phyloP scores from a whole-genome alignment of 139 green algal genomes.

The Volvox africanus region DNA sequence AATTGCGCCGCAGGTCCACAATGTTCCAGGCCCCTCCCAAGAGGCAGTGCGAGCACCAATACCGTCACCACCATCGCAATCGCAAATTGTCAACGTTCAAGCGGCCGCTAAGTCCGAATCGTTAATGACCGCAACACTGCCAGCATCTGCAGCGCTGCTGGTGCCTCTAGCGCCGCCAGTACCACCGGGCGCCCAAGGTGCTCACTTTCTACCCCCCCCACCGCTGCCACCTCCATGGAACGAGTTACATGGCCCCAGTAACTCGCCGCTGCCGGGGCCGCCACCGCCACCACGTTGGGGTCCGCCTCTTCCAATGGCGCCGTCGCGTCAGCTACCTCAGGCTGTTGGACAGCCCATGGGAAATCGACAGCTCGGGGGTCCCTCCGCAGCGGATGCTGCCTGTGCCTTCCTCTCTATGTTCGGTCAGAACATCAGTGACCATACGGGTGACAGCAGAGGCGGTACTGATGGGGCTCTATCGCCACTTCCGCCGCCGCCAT shows the following conservation, averaged over 20 bases:
- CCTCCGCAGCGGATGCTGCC: conserved; percentile 24
- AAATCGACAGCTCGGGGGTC: not conserved
- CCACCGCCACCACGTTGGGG: not conserved
- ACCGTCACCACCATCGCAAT: conserved; percentile 34
- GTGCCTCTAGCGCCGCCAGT: not conserved
- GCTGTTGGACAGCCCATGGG: not conserved
- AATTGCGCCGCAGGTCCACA: not conserved
- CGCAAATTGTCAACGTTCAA: not conserved
- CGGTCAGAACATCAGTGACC: not conserved
- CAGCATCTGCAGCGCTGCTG: not conserved
- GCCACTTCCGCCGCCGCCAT: conserved; percentile 6
- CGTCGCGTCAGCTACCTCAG: not conserved
- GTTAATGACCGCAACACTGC: not conserved
- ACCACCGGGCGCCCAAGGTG: not conserved
- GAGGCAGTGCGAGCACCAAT: not conserved
- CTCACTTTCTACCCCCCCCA: not conserved
- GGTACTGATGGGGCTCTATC: not conserved
- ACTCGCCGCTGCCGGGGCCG: not conserved
- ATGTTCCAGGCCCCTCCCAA: no score
- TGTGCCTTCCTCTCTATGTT: conserved; percentile 48
- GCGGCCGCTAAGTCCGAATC: no score
- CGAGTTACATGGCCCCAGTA: no score
- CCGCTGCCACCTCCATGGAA: not conserved
- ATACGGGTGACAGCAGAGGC: not conserved
- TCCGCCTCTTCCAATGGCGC: not conserved